Percentiles rank a stretch among this genome's conserved stretches.
Conservation (phyloP, 2,329 filamentous ascomycete species). For the Pseudocercospora ulei region DNA sequence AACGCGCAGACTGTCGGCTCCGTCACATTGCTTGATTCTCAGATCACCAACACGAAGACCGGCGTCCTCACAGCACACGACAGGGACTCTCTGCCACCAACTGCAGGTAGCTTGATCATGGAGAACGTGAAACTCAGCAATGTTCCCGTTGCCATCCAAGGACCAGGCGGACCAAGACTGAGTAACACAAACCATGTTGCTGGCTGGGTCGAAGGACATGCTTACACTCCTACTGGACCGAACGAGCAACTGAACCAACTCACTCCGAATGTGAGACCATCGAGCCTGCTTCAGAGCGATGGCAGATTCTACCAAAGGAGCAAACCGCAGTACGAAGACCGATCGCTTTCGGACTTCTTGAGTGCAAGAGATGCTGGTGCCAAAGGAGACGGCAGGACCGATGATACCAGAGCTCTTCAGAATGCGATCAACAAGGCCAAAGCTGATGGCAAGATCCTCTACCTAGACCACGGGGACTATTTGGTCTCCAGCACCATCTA, state of each 20-base stretch:
- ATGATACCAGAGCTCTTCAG: conserved; percentile 54
- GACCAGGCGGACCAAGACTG: conserved; percentile 32
- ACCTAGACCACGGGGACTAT: conserved; percentile 67
- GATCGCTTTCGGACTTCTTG: conserved; percentile 36
- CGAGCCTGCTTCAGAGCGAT: conserved; percentile 38
- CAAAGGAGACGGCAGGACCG: conserved; percentile 48
- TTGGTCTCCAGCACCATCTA: conserved; percentile 57
- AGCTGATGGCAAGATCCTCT: conserved; percentile 49
- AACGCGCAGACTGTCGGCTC: conserved; percentile 45
- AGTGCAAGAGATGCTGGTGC: conserved; percentile 39
- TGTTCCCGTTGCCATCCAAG: conserved; percentile 40
- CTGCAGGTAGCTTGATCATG: conserved; percentile 45
- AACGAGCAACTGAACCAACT: conserved; percentile 39
- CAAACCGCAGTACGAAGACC: conserved; percentile 48
- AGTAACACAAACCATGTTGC: conserved; percentile 29
- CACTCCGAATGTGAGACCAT: conserved; percentile 38
- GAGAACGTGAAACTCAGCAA: conserved; percentile 48
- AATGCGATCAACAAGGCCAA: conserved; percentile 46
- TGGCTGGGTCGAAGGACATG: conserved; percentile 40
- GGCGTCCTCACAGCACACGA: conserved; percentile 44
- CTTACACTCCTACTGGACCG: conserved; percentile 41
- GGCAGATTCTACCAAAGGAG: conserved; percentile 44
- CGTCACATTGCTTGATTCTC: conserved; percentile 49
- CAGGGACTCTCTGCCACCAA: conserved; percentile 37
- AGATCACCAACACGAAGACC: conserved; percentile 43